Evolutionary conservation across 148 eudicot species (phyloP), one percentile per base, ranked within the genome.

Genomic region (Silene latifolia): DNA sequence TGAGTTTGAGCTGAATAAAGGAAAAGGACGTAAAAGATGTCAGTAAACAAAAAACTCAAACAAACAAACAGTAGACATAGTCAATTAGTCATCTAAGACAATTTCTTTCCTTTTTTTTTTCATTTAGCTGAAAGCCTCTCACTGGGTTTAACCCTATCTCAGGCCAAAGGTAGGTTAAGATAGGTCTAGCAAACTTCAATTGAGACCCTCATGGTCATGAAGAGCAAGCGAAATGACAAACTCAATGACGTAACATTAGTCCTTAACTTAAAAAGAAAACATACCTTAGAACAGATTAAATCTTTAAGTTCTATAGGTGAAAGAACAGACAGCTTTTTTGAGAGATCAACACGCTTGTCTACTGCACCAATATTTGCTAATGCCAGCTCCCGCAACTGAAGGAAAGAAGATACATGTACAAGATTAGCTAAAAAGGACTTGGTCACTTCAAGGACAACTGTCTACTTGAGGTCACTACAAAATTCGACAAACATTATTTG

Each of bases 301-400:
- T 89, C 96, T 79, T 91, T 90, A 44, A 94, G 84, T 82, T 92
- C 97, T 76, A 83, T 76, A 72, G 90, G 82, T 67, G 91, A 85
- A 74, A 94, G 97, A 75, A 87, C 84, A 56, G 98, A 89, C 63
- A 94, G 79, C 83, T 84, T 94, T 80, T 90, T 94, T 15, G 98
- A 85, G 66, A 94, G 89, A 86, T 94, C 98, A 77, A 84, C 82
- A 69, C 96, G 98, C 85, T 82, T 88, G 83, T 94, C 81, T 65
- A 92, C 85, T 59, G 96, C 80, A 35, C 97, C 98, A 84, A 92
- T 76, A 75, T 94, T 92, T 59, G 96, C 89, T 85, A 94, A 77
- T 51, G 98, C 93, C 85, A 94, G 85, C 77, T 94, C 98, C 62
- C 91, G 84, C 82, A 94, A 77, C 98, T 94, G 54, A 60, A 35